Base-by-base conservation (phyloP, 2,329 filamentous ascomycete species). In the Pseudogymnoascus pannorum region DNA sequence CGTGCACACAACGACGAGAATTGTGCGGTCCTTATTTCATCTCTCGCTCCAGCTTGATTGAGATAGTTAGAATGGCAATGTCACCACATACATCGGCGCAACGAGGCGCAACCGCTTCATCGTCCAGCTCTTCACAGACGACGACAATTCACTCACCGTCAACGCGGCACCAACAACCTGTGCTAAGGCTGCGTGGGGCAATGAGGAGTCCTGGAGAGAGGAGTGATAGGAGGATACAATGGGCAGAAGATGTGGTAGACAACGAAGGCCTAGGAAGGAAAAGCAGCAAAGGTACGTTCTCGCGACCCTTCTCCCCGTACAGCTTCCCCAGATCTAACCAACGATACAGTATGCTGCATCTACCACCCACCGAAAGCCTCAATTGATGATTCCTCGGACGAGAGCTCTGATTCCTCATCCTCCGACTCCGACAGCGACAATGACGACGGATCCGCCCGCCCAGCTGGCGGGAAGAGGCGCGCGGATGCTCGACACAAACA, bases 181-280 rank as follows among this genome's bases (percentile, higher is more conserved):
- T 72, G 5, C 40, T 73, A 2, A 68, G 66, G 44, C 60, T 72
- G 8, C 60, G 70, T 24, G 71, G 70, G n/a, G 69, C 68, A 4
- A 60, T 63, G 20, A 48, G 58, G 40, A 58, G 42, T 14, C 61
- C 61, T 1, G 60, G 61, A 20, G 62, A 57, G n/a, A 62, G 63
- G 11, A 63, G 59, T 3, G 79, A 86, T 16, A 81, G 87, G 59
- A 85, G 85, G 57, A 94, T 99, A 61, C 87, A 89, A 74, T 99
- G 94, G 94, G 91, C 91, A 5, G 90, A 94, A 70, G 88, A 91
- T 70, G 92, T 97, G 5, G 81, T 99, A 2, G 92, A 99, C 75
- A 99, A 99, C 71, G 94, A 99, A 75, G 91, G 91, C 3, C 82
- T 97, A 74, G 92, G 92, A 6, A 89, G 90, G 75, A 99, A 97